Percentiles rank a stretch among this genome's conserved stretches.
Conservation (phyloP, 495 filamentous ascomycete genomes). For the Aspergillus homomorphus region DNA sequence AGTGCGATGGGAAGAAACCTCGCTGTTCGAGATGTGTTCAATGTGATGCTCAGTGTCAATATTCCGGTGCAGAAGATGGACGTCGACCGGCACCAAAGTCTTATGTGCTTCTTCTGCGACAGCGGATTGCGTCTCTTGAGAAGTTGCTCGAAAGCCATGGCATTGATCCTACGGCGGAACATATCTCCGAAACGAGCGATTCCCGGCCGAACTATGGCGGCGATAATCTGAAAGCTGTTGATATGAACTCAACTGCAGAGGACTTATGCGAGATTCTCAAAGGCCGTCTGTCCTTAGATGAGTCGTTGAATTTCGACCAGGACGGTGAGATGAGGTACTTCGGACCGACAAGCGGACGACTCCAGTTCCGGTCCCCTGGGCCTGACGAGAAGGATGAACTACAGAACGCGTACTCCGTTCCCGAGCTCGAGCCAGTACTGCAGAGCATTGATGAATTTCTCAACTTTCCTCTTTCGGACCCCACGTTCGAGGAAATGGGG, state of each 20-base stretch:
- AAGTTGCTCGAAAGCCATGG: background rate
- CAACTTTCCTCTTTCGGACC: background rate
- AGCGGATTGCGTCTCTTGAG: conserved; percentile 6
- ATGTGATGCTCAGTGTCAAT: background rate
- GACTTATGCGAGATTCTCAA: conserved; percentile 26
- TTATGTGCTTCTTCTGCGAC: conserved; percentile 4
- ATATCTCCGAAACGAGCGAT: background rate
- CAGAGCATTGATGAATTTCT: background rate
- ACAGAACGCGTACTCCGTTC: background rate
- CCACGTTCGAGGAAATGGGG: background rate
- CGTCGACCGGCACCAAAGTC: conserved; percentile 4
- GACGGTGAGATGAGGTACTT: conserved; percentile 32
- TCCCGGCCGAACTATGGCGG: background rate
- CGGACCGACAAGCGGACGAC: conserved; percentile 29
- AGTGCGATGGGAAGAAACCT: conserved; percentile 8
- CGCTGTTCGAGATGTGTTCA: conserved; percentile 6
- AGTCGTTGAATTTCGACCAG: conserved; percentile 32
- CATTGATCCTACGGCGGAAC: background rate
- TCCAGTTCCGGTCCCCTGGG: conserved; percentile 21
- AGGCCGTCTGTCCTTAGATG: conserved; percentile 27
- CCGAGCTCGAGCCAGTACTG: background rate
- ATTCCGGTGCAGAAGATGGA: conserved; percentile 5
- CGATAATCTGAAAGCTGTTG: background rate
- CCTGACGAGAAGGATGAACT: background rate
- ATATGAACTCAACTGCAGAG: conserved; percentile 10